phyloP scores from a whole-genome alignment of 441 rosid genomes.

The Populus hybrid region DNA sequence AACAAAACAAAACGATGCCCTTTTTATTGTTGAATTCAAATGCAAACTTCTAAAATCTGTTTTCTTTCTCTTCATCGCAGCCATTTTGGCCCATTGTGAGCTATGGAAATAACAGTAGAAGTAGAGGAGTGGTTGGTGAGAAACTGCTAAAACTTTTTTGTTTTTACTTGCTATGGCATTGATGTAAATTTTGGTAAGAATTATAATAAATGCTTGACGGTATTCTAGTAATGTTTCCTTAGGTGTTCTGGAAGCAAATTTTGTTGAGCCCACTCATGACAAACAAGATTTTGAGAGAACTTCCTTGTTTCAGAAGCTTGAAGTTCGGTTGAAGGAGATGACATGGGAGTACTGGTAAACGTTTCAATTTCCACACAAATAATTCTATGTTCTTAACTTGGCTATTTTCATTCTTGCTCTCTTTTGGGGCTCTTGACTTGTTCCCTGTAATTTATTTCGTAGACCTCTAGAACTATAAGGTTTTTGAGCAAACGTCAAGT shows the following conservation, averaged over 20 bases:
- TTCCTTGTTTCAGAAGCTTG: constrained; percentile 92
- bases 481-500: no score
- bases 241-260: constrained; percentile 96
- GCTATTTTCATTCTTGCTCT: not conserved
- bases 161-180: not conserved
- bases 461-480: no score
- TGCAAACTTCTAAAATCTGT: constrained; percentile 2
- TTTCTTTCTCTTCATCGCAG: constrained; percentile 40
- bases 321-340: constrained; percentile 90
- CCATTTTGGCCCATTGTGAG: constrained; percentile 86
- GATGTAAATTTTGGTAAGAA: constrained; percentile 7
- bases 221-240: constrained; percentile 19
- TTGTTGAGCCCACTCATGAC: constrained; percentile 91
- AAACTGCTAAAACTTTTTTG: constrained; percentile 21
- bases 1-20: no score
- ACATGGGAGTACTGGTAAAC: constrained; percentile 84
- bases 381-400: not conserved
- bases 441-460: no score
- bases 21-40: no score
- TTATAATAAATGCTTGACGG: constrained; percentile 12
- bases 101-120: constrained; percentile 40
- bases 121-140: constrained; percentile 98
- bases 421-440: not conserved
- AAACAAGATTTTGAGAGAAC: constrained; percentile 99
- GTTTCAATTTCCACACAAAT: not conserved